Percentiles rank a stretch among this genome's conserved stretches.
Evolutionary conservation across 345 rosid genomes (phyloP).

Genomic region (Citrus reticulata): DNA sequence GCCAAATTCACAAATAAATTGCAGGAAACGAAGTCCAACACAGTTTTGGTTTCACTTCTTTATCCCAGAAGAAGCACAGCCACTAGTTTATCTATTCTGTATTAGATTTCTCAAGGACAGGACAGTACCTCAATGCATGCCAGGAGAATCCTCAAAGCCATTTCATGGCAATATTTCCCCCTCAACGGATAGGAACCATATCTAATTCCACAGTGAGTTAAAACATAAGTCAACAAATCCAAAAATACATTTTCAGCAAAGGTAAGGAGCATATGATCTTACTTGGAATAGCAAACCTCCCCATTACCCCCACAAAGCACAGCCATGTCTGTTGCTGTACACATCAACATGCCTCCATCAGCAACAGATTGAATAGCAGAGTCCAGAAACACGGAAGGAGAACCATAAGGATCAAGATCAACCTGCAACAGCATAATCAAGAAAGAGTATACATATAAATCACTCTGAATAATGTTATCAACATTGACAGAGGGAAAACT

Average conservation of each 20-base stretch:
- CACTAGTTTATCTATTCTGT: background rate
- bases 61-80: background rate
- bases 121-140: slow-evolving; percentile 86
- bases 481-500: background rate
- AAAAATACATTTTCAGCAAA: slow-evolving; percentile 10
- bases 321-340: slow-evolving; percentile 99
- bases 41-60: background rate
- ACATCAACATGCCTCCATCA: slow-evolving; percentile 96
- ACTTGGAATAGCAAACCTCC: slow-evolving; percentile 99
- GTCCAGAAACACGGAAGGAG: slow-evolving; percentile 94
- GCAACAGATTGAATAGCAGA: slow-evolving; percentile 93
- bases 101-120: background rate
- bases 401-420: slow-evolving; percentile 99
- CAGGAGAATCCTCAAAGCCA: slow-evolving; percentile 97
- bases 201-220: slow-evolving; percentile 40
- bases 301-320: slow-evolving; percentile 98
- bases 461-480: background rate
- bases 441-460: background rate
- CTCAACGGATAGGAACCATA: slow-evolving; percentile 93
- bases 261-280: slow-evolving; percentile 34
- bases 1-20: background rate
- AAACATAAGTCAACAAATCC: slow-evolving; percentile 12
- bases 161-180: slow-evolving; percentile 97
- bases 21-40: background rate
- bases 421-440: slow-evolving; percentile 51